Percentiles rank a stretch among this genome's conserved stretches.
These are phyloP conservation scores for Epichloe brachyelytri DNA, from an alignment of 2,329 filamentous ascomycete genomes.

Conservation along the genomic window DNA sequence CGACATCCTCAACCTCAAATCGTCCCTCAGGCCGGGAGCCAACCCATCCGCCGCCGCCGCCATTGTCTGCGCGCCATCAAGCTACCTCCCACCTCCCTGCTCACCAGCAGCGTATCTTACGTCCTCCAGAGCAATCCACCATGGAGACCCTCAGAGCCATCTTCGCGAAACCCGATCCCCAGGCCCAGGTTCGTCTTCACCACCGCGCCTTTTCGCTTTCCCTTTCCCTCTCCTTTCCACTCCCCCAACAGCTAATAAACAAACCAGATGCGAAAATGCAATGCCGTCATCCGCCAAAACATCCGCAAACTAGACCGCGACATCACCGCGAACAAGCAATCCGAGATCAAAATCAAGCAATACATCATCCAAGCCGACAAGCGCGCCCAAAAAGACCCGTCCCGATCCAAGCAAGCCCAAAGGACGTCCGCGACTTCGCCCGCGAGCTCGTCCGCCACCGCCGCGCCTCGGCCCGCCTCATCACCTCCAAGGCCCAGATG, in stretches of 20 bases:
- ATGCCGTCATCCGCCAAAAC: slow-evolving; percentile 76
- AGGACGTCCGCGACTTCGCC: slow-evolving; percentile 80
- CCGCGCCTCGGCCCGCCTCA: slow-evolving; percentile 58
- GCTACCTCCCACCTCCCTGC: not conserved
- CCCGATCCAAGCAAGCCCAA: slow-evolving; percentile 64
- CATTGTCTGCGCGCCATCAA: not conserved
- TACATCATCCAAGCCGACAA: slow-evolving; percentile 73
- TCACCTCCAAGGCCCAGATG: slow-evolving; percentile 83
- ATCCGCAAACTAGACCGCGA: slow-evolving; percentile 92
- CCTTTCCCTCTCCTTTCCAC: slow-evolving; percentile 3
- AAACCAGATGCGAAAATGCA: slow-evolving; percentile 82
- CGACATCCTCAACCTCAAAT: not conserved
- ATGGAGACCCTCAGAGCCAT: slow-evolving; percentile 85
- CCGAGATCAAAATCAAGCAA: slow-evolving; percentile 73
- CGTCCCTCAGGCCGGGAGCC: not conserved
- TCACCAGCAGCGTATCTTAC: not conserved
- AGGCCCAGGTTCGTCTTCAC: slow-evolving; percentile 58
- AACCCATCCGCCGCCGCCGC: not conserved
- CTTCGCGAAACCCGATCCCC: slow-evolving; percentile 85
- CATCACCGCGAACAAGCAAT: slow-evolving; percentile 62
- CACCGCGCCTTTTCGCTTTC: slow-evolving; percentile 8
- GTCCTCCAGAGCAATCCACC: slow-evolving; percentile 11
- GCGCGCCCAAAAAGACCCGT: slow-evolving; percentile 67
- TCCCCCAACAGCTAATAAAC: not conserved
- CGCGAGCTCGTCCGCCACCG: slow-evolving; percentile 75